Percentiles rank a stretch among this genome's conserved stretches.
These are phyloP conservation scores for Suillus bovinus DNA, from an alignment of 768 basidiomycete species.

Conservation along the genomic window DNA sequence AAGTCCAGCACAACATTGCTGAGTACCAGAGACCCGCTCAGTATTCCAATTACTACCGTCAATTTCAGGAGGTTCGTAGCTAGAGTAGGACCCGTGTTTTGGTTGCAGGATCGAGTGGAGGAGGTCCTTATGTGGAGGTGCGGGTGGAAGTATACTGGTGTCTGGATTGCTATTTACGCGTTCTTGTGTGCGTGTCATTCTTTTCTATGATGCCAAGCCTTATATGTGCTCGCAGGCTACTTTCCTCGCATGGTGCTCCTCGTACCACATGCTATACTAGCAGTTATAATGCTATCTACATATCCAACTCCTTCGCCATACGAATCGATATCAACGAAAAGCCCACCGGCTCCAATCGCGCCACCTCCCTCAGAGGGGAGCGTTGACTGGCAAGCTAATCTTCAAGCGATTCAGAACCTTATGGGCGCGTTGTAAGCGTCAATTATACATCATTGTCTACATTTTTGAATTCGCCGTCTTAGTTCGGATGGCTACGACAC, in stretches of 20 bases:
- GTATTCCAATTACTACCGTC: conserved; percentile 71
- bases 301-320: conserved; percentile 45
- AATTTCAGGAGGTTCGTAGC: conserved; percentile 84
- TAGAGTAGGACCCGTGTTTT: conserved; percentile 78
- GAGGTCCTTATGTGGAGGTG: conserved; percentile 83
- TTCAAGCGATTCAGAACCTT: conserved; percentile 89
- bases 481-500: conserved; percentile 66
- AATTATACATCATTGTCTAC: not conserved
- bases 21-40: conserved; percentile 67
- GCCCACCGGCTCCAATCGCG: not conserved
- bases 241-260: conserved; percentile 73
- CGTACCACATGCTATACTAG: conserved; percentile 62
- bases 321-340: not conserved
- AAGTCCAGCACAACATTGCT: conserved; percentile 40
- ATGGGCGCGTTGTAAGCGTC: conserved; percentile 76
- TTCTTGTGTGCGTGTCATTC: conserved; percentile 61
- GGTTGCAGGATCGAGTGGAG: conserved; percentile 87
- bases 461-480: not conserved
- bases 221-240: conserved; percentile 50
- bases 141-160: conserved; percentile 67
- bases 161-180: conserved; percentile 72
- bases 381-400: conserved; percentile 81
- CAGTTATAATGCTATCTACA: conserved; percentile 65
- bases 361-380: conserved; percentile 49
- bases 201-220: not conserved